These are phyloP conservation scores for Yarrowia porcina DNA, from an alignment of 805 yeast genomes.

Conservation along the genomic window DNA sequence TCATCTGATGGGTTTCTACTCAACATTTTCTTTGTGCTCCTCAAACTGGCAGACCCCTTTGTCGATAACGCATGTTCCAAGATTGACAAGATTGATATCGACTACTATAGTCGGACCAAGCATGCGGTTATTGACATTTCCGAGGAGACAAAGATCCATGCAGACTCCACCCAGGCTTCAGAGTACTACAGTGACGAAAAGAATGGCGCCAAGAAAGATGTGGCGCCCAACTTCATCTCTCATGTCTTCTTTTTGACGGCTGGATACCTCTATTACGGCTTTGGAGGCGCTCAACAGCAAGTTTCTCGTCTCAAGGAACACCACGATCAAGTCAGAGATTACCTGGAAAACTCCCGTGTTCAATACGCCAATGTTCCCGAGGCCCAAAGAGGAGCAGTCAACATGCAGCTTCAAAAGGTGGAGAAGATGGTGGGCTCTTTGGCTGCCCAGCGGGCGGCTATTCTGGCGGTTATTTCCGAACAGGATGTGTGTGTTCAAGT, in stretches of 20 bases:
- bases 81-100: slow-evolving; percentile 70
- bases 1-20: slow-evolving; percentile 81
- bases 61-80: slow-evolving; percentile 62
- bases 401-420: slow-evolving; percentile 41
- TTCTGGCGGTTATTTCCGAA: slow-evolving; percentile 47
- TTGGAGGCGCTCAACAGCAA: slow-evolving; percentile 68
- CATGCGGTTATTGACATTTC: slow-evolving; percentile 56
- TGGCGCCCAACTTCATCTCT: slow-evolving; percentile 73
- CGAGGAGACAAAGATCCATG: slow-evolving; percentile 80
- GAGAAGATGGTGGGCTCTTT: slow-evolving; percentile 49
- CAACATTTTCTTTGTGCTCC: slow-evolving; percentile 64
- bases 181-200: slow-evolving; percentile 44
- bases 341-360: slow-evolving; percentile 45
- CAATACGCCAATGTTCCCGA: slow-evolving; percentile 34
- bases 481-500: slow-evolving; percentile 56
- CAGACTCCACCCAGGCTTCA: slow-evolving; percentile 68
- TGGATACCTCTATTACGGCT: slow-evolving; percentile 81
- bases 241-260: slow-evolving; percentile 80
- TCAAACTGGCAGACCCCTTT: slow-evolving; percentile 79
- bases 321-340: slow-evolving; percentile 47
- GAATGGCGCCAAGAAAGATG: slow-evolving; percentile 21
- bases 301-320: slow-evolving; percentile 54
- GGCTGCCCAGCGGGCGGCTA: slow-evolving; percentile 39
- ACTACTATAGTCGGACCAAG: slow-evolving; percentile 54
- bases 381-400: slow-evolving; percentile 28